Conservation (phyloP, 768 basidiomycete species). For the Mycena metata region DNA sequence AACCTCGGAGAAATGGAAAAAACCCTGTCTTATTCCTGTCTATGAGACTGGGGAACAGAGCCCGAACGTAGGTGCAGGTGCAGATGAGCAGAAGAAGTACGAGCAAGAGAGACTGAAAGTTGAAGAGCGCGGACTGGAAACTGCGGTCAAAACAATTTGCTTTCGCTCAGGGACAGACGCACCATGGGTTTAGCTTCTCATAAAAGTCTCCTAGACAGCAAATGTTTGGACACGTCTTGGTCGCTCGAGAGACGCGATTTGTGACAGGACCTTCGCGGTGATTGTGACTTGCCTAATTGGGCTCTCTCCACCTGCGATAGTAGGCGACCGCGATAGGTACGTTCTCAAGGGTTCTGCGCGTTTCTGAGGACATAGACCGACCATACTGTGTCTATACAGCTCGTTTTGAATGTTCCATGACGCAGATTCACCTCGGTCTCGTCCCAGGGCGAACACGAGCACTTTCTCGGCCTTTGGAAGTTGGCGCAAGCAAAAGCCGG, state of each 20-base stretch:
- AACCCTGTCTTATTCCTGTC: constrained; percentile 97
- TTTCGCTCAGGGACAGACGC: background rate
- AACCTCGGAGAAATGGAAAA: constrained; percentile 37
- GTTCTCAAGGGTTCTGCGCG: constrained; percentile 9
- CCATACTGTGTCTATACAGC: constrained; percentile 11
- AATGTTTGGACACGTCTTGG: background rate
- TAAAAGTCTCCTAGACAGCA: background rate
- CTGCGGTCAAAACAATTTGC: background rate
- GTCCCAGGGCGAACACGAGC: constrained; percentile 60
- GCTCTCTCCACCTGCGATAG: constrained; percentile 19
- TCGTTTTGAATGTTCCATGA: constrained; percentile 42
- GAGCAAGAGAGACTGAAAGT: constrained; percentile 95
- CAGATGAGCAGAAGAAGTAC: constrained; percentile 95
- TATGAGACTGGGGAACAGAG: constrained; percentile 88
- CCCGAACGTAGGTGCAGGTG: constrained; percentile 96
- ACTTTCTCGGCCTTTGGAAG: constrained; percentile 53
- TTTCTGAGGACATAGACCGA: background rate
- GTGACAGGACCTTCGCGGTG: background rate
- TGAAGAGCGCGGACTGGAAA: constrained; percentile 89
- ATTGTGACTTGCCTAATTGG: constrained; percentile 17
- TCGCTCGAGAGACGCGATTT: constrained; percentile 10
- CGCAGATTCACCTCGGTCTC: constrained; percentile 46
- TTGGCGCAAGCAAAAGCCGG: constrained; percentile 53
- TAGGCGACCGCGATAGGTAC: constrained; percentile 21
- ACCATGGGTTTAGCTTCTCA: constrained; percentile 18